Percentiles rank a stretch among this genome's conserved stretches.
These are phyloP conservation scores for Neurospora sp. DNA, from an alignment of 495 filamentous ascomycete genomes.

Conservation along the genomic window DNA sequence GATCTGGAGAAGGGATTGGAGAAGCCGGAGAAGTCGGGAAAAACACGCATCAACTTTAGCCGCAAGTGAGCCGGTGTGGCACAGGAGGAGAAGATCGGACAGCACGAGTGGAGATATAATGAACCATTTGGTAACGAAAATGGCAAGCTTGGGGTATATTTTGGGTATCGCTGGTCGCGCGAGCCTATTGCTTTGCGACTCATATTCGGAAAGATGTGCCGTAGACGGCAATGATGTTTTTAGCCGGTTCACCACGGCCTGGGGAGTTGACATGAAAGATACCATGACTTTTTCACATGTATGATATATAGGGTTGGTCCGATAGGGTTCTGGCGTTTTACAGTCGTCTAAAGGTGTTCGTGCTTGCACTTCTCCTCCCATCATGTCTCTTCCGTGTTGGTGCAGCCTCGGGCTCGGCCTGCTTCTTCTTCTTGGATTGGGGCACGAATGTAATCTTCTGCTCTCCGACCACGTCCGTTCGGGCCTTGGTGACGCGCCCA, in stretches of 20 bases:
- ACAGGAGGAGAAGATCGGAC: not conserved
- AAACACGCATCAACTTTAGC: conserved; percentile 21
- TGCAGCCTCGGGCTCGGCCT: conserved; percentile 24
- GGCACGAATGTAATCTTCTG: conserved; percentile 79
- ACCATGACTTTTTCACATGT: conserved; percentile 14
- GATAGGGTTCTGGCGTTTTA: conserved; percentile 27
- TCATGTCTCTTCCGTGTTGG: conserved; percentile 32
- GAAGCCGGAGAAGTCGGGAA: conserved; percentile 25
- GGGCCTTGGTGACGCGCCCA: conserved; percentile 34
- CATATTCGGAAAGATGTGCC: not conserved
- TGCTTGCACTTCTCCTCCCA: conserved; percentile 60
- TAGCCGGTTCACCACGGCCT: conserved; percentile 3
- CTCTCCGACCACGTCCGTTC: conserved; percentile 62
- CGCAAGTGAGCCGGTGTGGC: conserved; percentile 10
- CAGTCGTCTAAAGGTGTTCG: conserved; percentile 57
- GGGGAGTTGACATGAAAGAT: conserved; percentile 5
- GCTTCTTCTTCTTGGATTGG: conserved; percentile 43
- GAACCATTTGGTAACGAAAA: not conserved
- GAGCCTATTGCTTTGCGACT: not conserved
- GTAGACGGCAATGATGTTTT: not conserved
- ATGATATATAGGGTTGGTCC: conserved; percentile 15
- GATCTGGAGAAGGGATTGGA: conserved; percentile 43
- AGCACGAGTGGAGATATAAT: not conserved
- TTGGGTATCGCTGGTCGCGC: not conserved
- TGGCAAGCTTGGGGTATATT: not conserved